These are phyloP conservation scores for Heritiera fomes DNA, from an alignment of 345 rosid species.

Conservation along the genomic window DNA sequence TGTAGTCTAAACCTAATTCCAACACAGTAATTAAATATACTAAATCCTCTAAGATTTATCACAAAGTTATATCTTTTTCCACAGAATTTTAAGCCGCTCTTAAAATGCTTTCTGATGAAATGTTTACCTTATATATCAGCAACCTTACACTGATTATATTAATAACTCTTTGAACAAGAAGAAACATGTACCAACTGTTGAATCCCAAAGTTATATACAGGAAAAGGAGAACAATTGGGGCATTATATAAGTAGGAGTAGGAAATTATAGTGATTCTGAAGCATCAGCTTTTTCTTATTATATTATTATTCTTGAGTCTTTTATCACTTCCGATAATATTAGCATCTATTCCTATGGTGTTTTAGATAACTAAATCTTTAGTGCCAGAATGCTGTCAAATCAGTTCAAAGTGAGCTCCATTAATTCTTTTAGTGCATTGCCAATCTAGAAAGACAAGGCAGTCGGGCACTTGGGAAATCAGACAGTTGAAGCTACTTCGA, in stretches of 20 bases:
- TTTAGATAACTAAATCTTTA: neutral
- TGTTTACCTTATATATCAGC: neutral
- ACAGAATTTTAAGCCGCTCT: neutral
- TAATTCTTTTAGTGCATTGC: neutral
- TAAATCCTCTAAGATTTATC: neutral
- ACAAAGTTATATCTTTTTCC: neutral
- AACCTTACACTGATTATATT: neutral
- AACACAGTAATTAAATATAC: neutral
- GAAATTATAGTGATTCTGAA: neutral
- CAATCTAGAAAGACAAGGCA: neutral
- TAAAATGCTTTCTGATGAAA: neutral
- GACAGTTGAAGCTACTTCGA: neutral
- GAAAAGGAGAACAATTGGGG: neutral
- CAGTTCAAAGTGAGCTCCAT: constrained; percentile 5
- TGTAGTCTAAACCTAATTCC: neutral
- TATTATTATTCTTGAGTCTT: neutral
- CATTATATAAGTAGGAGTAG: neutral
- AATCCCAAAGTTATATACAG: neutral
- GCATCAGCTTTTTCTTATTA: constrained; percentile 3
- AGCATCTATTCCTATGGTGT: constrained; percentile 5
- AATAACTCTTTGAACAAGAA: neutral
- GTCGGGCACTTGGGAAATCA: neutral
- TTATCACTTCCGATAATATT: neutral
- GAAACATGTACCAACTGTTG: neutral
- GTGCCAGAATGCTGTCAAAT: neutral